Base-by-base conservation (phyloP, 2,329 filamentous ascomycete species). In the Scortechinia acanthostroma region DNA sequence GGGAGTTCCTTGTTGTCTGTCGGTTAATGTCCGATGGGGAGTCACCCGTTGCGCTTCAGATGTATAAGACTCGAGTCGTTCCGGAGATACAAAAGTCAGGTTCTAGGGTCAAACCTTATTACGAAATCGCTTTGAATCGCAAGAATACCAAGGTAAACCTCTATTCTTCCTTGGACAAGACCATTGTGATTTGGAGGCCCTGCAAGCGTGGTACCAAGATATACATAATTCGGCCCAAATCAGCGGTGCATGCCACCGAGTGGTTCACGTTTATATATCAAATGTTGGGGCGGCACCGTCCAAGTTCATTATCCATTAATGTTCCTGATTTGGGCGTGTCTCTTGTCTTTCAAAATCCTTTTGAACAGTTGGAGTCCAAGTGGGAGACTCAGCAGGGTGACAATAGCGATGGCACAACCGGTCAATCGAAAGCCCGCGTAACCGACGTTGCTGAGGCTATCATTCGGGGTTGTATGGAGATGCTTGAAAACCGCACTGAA, bases 181-280 rank as follows among this genome's bases (percentile, higher is more conserved):
- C 77, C 1, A 65, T 83, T 19, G 80, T 79, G 3, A 61, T 83
- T 13, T 83, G 78, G 69, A 65, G 70, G 23, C 71, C 73, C 2
- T 62, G 65, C 46, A 68, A 68, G 43, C 61, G 58, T 16, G 70
- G 76, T 2, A 79, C 74, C 2, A 66, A 65, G 30, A 80, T 83
- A 43, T 74, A 72, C 49, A 79, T 83, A 47, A 69, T 84, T 56
- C 71, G 76, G 21, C 70, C 78, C 4, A 71, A 73, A 15, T 80
- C 79, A 15, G 68, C 71, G 1, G 73, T 75, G 2, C 74, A 75
- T 53, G 73, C 77, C 4, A 71, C 79, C 10, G 79, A 83, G 55
- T 84, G 80, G 80, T 83, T 78, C 54, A 82, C 78, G 0, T 83
- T 83, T 50, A 62, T 84, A 14, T 66, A 73, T 6, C 73, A 75